These are phyloP conservation scores for Phytopythium cucurbitacearum DNA, from an alignment of 352 stramenopile genomes.

Conservation along the genomic window DNA sequence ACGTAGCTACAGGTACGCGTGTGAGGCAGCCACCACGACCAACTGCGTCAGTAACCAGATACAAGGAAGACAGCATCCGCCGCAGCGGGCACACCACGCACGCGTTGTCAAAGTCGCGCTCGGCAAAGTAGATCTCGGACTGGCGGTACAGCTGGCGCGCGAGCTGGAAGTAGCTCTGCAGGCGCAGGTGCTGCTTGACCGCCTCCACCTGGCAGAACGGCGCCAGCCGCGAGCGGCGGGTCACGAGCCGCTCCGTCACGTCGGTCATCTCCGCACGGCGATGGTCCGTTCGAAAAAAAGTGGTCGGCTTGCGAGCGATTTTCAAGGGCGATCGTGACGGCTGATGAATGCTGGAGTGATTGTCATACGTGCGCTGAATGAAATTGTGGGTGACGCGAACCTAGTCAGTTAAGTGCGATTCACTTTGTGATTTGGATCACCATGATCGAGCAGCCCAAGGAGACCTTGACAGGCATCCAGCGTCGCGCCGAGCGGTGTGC, in stretches of 20 bases:
- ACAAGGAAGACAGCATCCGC: constrained; percentile 1
- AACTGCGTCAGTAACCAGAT: background rate
- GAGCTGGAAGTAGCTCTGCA: constrained; percentile 69
- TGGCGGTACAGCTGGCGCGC: constrained; percentile 74
- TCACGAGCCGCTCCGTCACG: constrained; percentile 51
- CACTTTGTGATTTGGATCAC: background rate
- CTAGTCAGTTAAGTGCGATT: background rate
- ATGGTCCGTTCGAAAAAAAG: background rate
- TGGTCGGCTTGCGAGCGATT: background rate
- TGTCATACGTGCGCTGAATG: background rate
- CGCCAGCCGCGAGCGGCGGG: constrained; percentile 51
- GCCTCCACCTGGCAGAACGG: constrained; percentile 56
- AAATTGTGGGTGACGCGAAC: background rate
- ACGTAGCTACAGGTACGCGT: constrained; percentile 49
- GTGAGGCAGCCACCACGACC: too few species aligned
- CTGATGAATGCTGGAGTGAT: too few species aligned
- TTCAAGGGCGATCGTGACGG: too few species aligned
- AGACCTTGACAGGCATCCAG: constrained; percentile 48
- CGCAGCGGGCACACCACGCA: constrained; percentile 22
- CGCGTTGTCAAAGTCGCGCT: constrained; percentile 69
- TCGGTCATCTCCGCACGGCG: constrained; percentile 12
- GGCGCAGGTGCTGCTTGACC: constrained; percentile 56
- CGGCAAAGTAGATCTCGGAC: constrained; percentile 59
- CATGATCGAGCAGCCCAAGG: background rate
- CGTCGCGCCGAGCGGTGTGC: constrained; percentile 32